A percentile compares a stretch with the other conserved stretches of the same genome.
These are phyloP conservation scores for Asterella californica DNA, from an alignment of 225 moss, liverwort and hornwort genomes.

Conservation along the genomic window DNA sequence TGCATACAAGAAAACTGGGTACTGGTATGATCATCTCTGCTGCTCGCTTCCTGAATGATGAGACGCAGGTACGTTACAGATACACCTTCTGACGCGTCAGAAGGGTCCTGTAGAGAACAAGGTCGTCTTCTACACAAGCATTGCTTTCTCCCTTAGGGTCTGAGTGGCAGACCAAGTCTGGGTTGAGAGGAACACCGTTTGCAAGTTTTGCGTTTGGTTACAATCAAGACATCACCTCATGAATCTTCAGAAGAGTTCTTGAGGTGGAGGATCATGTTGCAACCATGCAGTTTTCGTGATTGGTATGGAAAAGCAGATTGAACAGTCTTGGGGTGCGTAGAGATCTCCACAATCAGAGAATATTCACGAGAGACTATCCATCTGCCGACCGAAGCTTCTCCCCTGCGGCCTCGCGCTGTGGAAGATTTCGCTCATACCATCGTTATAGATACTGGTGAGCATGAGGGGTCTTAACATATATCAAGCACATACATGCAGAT, in stretches of 20 bases:
- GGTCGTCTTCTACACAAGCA: neutral
- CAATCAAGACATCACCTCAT: neutral
- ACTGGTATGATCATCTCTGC: conserved; percentile 18
- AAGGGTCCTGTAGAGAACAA: neutral
- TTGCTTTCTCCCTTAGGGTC: conserved; percentile 3
- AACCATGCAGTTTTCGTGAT: neutral
- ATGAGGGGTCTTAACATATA: neutral
- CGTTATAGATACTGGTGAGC: neutral
- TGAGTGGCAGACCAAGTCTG: conserved; percentile 4
- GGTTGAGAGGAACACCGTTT: conserved; percentile 10
- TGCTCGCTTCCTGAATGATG: neutral
- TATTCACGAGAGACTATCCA: neutral
- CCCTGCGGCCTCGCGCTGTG: neutral
- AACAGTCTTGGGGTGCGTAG: neutral
- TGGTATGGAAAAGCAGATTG: neutral
- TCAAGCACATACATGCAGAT: neutral
- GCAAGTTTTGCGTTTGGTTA: neutral
- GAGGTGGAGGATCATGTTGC: neutral
- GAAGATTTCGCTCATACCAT: neutral
- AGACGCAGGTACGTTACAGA: neutral
- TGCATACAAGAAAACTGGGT: conserved; percentile 41
- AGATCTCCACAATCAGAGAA: neutral
- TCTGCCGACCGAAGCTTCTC: neutral
- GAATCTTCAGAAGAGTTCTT: neutral
- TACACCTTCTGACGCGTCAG: neutral